Percentiles rank a stretch among this genome's conserved stretches.
Evolutionary conservation across 1,139 yeast genomes (phyloP).

Genomic region (Yamadazyma mexicana): DNA sequence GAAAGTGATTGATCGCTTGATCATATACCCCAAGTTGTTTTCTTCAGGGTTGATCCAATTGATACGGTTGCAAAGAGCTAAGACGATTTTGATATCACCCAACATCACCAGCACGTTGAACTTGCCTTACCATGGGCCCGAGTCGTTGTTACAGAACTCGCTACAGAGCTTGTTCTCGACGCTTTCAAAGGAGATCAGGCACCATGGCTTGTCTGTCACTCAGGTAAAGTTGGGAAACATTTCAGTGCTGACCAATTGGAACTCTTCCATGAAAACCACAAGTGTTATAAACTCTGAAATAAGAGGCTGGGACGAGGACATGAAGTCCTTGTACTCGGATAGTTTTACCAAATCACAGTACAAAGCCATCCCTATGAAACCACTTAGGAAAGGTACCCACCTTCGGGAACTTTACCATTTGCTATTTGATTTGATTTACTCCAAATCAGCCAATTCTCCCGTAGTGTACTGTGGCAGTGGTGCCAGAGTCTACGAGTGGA

Average conservation of each 20-base stretch:
- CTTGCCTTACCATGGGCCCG: conserved; percentile 53
- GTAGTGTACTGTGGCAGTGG: conserved; percentile 53
- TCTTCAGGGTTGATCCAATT: conserved; percentile 58
- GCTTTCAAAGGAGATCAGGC: conserved; percentile 39
- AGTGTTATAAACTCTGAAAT: conserved; percentile 33
- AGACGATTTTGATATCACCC: conserved; percentile 45
- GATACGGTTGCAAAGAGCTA: conserved; percentile 49
- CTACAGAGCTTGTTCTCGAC: conserved; percentile 39
- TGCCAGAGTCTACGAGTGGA: conserved; percentile 43
- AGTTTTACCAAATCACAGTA: conserved; percentile 36
- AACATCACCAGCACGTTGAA: conserved; percentile 42
- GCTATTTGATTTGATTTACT: conserved; percentile 54
- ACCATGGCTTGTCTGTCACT: conserved; percentile 44
- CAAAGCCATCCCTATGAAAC: conserved; percentile 33
- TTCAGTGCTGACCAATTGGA: conserved; percentile 34
- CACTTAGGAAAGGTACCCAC: conserved; percentile 38
- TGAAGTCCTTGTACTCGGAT: conserved; percentile 35
- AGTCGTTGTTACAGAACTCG: conserved; percentile 39
- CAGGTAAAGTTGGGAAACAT: conserved; percentile 52
- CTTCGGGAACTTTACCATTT: conserved; percentile 53
- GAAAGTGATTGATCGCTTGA: conserved; percentile 44
- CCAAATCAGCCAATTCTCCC: conserved; percentile 23
- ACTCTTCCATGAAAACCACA: conserved; percentile 27
- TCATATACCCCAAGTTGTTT: conserved; percentile 51
- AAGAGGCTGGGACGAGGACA: conserved; percentile 42